Conservation (phyloP, 202 grass and related monocot species). For the Tripidium arundinaceum region DNA sequence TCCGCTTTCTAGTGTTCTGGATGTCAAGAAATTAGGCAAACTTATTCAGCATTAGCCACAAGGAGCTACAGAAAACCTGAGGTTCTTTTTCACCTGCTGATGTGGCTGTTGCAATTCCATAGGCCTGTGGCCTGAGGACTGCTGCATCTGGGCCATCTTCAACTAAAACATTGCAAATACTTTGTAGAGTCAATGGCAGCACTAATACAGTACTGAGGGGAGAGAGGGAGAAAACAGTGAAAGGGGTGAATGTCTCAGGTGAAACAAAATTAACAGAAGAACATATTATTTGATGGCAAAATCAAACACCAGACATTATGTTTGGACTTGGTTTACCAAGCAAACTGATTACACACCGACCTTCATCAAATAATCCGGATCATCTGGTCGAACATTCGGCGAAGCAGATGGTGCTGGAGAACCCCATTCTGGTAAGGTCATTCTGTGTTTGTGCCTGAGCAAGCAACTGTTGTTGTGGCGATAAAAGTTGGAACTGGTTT, state of each 20-base stretch:
- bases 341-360: slow-evolving; percentile 30
- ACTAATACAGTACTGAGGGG: neutral
- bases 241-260: neutral
- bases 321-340: slow-evolving; percentile 22
- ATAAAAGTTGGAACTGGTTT: slow-evolving; percentile 87
- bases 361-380: slow-evolving; percentile 58
- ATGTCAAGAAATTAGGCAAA: slow-evolving; percentile 33
- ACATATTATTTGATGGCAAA: slow-evolving; percentile 1
- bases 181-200: slow-evolving; percentile 17
- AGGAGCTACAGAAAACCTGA: slow-evolving; percentile 18
- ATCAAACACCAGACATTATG: neutral
- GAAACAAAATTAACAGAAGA: slow-evolving; percentile 12
- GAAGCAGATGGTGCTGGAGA: slow-evolving; percentile 74
- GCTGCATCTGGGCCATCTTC: slow-evolving; percentile 82
- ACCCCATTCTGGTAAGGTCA: slow-evolving; percentile 59
- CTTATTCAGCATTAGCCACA: slow-evolving; percentile 1
- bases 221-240: neutral
- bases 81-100: slow-evolving; percentile 36
- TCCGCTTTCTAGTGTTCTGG: slow-evolving; percentile 81
- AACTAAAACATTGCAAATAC: slow-evolving; percentile 47
- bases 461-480: slow-evolving; percentile 71
- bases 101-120: slow-evolving; percentile 68
- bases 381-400: slow-evolving; percentile 59
- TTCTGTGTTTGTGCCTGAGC: slow-evolving; percentile 76
- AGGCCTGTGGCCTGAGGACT: slow-evolving; percentile 60